Percentiles rank a stretch among this genome's conserved stretches.
phyloP scores from a whole-genome alignment of 2,329 filamentous ascomycete species.

The Mariannaea sp. region DNA sequence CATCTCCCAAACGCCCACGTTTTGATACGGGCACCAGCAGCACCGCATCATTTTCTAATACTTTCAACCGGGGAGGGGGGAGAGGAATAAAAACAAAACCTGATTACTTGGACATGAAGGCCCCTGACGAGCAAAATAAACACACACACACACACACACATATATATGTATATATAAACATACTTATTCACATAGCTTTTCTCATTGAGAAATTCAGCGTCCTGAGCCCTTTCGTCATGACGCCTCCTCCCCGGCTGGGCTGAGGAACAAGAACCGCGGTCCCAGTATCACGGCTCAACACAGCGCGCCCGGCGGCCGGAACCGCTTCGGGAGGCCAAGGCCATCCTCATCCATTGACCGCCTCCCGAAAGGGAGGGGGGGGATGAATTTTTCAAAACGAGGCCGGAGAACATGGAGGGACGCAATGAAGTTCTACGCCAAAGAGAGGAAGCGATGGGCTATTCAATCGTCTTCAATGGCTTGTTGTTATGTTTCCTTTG shows the following conservation, averaged over 20 bases:
- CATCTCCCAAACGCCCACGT: background rate
- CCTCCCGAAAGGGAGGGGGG: no score
- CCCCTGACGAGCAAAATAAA: no score
- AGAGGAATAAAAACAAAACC: no score
- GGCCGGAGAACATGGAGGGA: background rate
- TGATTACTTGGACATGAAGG: no score
- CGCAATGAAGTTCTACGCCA: background rate
- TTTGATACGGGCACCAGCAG: background rate
- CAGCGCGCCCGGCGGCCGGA: background rate
- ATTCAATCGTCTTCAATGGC: slow-evolving; percentile 21
- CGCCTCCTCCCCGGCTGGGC: background rate
- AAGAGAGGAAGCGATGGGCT: background rate
- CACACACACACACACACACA: no score
- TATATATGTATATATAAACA: no score
- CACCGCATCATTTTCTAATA: background rate
- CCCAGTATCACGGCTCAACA: background rate
- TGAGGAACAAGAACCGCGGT: slow-evolving; percentile 19
- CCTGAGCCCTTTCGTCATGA: background rate
- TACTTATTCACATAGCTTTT: no score
- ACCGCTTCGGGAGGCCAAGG: background rate
- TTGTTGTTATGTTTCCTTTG: slow-evolving; percentile 1
- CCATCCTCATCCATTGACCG: slow-evolving; percentile 19
- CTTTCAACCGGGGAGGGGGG: no score
- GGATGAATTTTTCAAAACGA: no score
- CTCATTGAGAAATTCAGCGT: background rate